phyloP scores from a whole-genome alignment of 1,139 yeast species.

The Arxiozyma heterogenica region DNA sequence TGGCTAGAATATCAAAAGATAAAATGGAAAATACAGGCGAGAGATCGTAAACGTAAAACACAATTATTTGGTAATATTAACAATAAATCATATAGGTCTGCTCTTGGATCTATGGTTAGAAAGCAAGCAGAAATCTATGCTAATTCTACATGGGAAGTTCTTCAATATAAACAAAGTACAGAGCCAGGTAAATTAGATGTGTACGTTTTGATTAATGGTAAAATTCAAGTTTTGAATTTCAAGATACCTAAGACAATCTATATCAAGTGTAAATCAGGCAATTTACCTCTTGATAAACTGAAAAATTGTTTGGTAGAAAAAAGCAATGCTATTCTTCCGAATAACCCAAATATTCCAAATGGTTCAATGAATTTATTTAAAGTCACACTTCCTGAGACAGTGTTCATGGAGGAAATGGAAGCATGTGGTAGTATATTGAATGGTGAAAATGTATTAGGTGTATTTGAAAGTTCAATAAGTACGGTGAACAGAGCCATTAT shows the following conservation, averaged over 20 bases:
- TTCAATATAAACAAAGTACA: constrained; percentile 54
- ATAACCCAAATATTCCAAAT: constrained; percentile 38
- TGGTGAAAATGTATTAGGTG: constrained; percentile 53
- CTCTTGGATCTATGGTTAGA: constrained; percentile 61
- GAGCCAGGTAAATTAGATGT: constrained; percentile 73
- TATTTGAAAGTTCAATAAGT: constrained; percentile 68
- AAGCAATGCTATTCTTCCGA: constrained; percentile 57
- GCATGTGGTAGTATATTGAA: constrained; percentile 59
- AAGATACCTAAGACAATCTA: constrained; percentile 68
- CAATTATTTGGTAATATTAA: constrained; percentile 66
- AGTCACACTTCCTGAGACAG: constrained; percentile 58
- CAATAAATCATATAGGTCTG: constrained; percentile 38
- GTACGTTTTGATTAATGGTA: constrained; percentile 57
- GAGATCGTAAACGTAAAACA: constrained; percentile 60
- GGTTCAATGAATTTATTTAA: constrained; percentile 47
- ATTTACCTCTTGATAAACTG: constrained; percentile 39
- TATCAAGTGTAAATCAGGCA: constrained; percentile 51
- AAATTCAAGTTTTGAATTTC: constrained; percentile 64
- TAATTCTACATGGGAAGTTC: constrained; percentile 73
- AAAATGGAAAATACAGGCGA: constrained; percentile 73
- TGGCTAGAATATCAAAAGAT: constrained; percentile 75
- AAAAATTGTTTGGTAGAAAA: constrained; percentile 51
- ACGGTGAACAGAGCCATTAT: constrained; percentile 68
- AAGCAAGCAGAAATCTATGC: constrained; percentile 73
- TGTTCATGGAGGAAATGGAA: constrained; percentile 46